Conservation (phyloP, 495 filamentous ascomycete species). For the Cercophora samala region DNA sequence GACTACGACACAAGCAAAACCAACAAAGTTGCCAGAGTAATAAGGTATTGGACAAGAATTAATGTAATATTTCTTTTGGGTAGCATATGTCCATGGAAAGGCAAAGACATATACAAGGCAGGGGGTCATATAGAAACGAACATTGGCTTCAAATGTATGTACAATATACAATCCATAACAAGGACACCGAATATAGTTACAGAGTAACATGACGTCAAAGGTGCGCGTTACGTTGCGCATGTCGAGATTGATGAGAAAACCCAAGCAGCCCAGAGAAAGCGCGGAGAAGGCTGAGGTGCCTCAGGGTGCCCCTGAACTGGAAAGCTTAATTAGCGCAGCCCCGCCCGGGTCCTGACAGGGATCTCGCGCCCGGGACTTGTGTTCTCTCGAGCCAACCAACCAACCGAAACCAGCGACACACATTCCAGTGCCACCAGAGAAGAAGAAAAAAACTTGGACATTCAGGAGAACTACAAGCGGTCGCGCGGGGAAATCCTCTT, state of each 20-base stretch:
- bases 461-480: neutral
- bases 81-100: neutral
- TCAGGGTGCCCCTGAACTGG: neutral
- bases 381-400: neutral
- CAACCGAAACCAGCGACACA: neutral
- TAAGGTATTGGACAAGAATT: neutral
- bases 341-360: neutral
- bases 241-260: no score
- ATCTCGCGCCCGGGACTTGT: neutral
- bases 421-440: neutral
- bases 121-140: no score
- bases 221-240: neutral
- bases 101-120: neutral
- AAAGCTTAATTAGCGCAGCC: neutral
- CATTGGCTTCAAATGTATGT: no score
- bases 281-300: neutral
- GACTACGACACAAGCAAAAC: conserved; percentile 11
- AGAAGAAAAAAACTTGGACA: neutral
- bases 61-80: neutral
- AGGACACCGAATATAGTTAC: neutral
- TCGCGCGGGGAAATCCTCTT: neutral
- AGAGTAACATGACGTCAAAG: neutral
- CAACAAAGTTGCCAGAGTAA: conserved; percentile 21
- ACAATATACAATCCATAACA: neutral
- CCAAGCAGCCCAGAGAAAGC: no score